Evolutionary conservation across 2,329 filamentous ascomycete species (phyloP).

Genomic region (Zymoseptoria brevis): DNA sequence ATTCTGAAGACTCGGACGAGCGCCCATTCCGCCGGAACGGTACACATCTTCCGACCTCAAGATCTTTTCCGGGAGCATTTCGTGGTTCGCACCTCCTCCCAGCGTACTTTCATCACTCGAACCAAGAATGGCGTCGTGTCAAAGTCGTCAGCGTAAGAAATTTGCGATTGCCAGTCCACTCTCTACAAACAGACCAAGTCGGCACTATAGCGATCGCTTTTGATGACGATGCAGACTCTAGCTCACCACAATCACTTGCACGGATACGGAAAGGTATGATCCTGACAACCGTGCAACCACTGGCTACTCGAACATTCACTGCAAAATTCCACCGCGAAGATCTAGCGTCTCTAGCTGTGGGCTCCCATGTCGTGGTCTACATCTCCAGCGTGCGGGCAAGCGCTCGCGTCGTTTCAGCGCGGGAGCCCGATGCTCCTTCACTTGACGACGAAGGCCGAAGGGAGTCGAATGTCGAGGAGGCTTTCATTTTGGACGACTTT

Average conservation of each 20-base stretch:
- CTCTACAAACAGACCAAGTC: conserved; percentile 70
- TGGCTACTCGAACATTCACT: conserved; percentile 42
- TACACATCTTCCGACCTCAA: conserved; percentile 33
- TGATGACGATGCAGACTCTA: conserved; percentile 29
- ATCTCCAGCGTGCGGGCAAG: conserved; percentile 78
- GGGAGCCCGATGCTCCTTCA: conserved; percentile 24
- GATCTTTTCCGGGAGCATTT: conserved; percentile 42
- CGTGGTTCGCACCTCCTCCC: conserved; percentile 21
- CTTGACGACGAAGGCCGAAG: background rate
- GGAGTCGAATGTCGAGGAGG: conserved; percentile 30
- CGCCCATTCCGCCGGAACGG: conserved; percentile 19
- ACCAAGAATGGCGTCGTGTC: conserved; percentile 69
- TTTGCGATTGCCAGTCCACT: conserved; percentile 71
- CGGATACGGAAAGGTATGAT: conserved; percentile 73
- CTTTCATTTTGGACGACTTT: conserved; percentile 22
- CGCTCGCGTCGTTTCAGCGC: conserved; percentile 57
- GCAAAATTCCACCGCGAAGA: conserved; percentile 62
- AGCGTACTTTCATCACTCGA: conserved; percentile 19
- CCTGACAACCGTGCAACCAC: conserved; percentile 53
- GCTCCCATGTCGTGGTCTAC: conserved; percentile 72
- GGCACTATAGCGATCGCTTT: conserved; percentile 75
- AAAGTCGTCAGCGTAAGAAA: conserved; percentile 81
- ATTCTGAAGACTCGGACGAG: conserved; percentile 31
- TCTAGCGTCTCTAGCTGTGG: conserved; percentile 55
- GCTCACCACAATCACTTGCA: conserved; percentile 23